Percentiles rank a stretch among this genome's conserved stretches.
Evolutionary conservation across 768 basidiomycete species (phyloP).

Genomic region (Pleurotus sapidus): DNA sequence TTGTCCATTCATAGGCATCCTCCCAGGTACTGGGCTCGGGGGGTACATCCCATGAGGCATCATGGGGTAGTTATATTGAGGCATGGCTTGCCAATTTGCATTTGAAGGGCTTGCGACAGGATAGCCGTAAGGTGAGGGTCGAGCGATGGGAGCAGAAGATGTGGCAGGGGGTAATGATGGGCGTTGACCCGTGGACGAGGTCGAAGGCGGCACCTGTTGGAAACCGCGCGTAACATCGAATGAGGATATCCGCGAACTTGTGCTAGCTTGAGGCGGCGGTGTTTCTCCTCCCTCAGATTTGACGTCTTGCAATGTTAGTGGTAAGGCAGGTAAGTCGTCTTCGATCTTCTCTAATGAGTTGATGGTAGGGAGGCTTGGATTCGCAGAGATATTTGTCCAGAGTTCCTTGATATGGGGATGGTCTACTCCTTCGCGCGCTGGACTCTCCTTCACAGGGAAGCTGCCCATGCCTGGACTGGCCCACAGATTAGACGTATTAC

Average conservation of each 20-base stretch:
- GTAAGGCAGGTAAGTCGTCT: conserved; percentile 77
- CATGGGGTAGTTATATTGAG: conserved; percentile 56
- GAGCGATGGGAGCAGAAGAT: conserved; percentile 40
- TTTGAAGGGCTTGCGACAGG: conserved; percentile 41
- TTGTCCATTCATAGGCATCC: conserved; percentile 63
- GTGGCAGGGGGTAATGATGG: conserved; percentile 50
- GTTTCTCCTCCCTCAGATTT: conserved; percentile 86
- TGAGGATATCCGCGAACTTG: conserved; percentile 70
- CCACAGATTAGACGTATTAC: conserved; percentile 38
- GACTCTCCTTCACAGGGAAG: conserved; percentile 63
- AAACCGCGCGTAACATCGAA: conserved; percentile 85
- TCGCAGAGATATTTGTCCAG: conserved; percentile 78
- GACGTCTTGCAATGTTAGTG: conserved; percentile 80
- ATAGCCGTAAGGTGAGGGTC: conserved; percentile 39
- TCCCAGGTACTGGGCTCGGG: conserved; percentile 60
- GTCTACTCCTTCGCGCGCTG: conserved; percentile 61
- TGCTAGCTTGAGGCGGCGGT: conserved; percentile 58
- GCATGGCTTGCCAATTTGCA: conserved; percentile 37
- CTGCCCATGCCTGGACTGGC: conserved; percentile 46
- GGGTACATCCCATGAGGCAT: conserved; percentile 71
- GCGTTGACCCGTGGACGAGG: conserved; percentile 40
- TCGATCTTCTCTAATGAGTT: conserved; percentile 85
- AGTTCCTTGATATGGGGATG: conserved; percentile 84
- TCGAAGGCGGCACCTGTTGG: conserved; percentile 76
- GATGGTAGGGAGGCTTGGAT: conserved; percentile 59